Evolutionary conservation across 2,329 filamentous ascomycete species (phyloP).

Genomic region (Pezizomycotina sp.): DNA sequence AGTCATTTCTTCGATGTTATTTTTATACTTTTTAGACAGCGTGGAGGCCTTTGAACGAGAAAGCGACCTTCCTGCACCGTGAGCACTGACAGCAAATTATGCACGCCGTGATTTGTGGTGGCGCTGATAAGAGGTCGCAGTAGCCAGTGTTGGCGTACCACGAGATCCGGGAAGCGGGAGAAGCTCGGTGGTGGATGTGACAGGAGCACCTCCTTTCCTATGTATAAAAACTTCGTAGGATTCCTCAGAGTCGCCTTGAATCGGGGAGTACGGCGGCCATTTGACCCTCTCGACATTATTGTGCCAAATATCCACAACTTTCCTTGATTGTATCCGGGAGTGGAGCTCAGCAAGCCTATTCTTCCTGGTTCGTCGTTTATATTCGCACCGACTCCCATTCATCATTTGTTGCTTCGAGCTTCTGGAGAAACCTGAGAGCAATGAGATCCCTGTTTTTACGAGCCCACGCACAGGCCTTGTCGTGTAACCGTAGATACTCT

Average conservation of each 20-base stretch:
- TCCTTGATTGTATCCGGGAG: conserved; percentile 23
- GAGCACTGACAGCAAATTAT: conserved; percentile 29
- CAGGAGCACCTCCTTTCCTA: conserved; percentile 30
- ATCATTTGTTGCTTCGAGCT: conserved; percentile 28
- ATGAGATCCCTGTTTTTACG: conserved; percentile 30
- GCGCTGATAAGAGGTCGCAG: conserved; percentile 27
- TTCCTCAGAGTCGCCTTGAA: no score
- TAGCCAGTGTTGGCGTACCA: conserved; percentile 29
- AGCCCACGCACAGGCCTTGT: conserved; percentile 29
- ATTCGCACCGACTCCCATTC: conserved; percentile 7
- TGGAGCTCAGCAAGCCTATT: conserved; percentile 16
- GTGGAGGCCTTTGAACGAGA: conserved; percentile 28
- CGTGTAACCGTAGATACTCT: conserved; percentile 28
- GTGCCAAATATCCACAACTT: conserved; percentile 29
- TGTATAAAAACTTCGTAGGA: conserved; percentile 26
- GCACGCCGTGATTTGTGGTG: conserved; percentile 25
- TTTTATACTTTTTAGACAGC: conserved; percentile 27
- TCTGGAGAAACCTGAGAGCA: conserved; percentile 28
- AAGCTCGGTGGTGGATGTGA: conserved; percentile 23
- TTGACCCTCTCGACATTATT: conserved; percentile 28
- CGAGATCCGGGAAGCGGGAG: conserved; percentile 30
- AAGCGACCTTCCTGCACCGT: conserved; percentile 30
- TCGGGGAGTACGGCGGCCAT: conserved; percentile 26
- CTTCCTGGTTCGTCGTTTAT: conserved; percentile 21
- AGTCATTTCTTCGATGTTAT: conserved; percentile 23